phyloP scores from a whole-genome alignment of 1,139 yeast species.

The Arxiozyma slooffiae region DNA sequence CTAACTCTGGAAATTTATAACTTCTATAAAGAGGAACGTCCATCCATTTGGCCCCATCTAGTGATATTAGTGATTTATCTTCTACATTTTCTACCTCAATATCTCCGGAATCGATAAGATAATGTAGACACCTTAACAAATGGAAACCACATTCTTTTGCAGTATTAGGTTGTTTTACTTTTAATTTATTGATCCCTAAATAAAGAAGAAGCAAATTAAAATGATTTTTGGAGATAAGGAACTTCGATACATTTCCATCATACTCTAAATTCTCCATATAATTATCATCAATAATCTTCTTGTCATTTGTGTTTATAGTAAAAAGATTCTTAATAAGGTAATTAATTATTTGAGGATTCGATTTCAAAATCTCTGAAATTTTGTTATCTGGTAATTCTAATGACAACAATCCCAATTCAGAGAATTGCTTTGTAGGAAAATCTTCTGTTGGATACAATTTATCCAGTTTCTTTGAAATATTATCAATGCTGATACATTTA shows the following conservation, averaged over 20 bases:
- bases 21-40: neutral
- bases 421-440: constrained; percentile 14
- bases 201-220: constrained; percentile 12
- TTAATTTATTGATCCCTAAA: constrained; percentile 8
- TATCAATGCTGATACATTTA: constrained; percentile 22
- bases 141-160: neutral
- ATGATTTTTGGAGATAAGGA: constrained; percentile 12
- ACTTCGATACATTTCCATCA: neutral
- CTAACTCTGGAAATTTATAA: neutral
- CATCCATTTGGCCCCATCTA: too few species aligned
- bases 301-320: neutral
- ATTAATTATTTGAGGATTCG: constrained; percentile 16
- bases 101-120: neutral
- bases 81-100: neutral
- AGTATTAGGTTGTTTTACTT: neutral
- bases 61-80: neutral
- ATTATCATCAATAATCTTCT: too few species aligned
- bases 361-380: constrained; percentile 4
- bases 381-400: constrained; percentile 11
- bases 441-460: constrained; percentile 4
- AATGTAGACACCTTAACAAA: neutral
- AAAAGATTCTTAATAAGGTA: constrained; percentile 13
- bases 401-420: constrained; percentile 10
- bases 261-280: too few species aligned
- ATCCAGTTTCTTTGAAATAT: constrained; percentile 14